A percentile compares a stretch with the other conserved stretches of the same genome.
Conservation (phyloP, 495 filamentous ascomycete species). For the Aspergillus bertholletiae region DNA sequence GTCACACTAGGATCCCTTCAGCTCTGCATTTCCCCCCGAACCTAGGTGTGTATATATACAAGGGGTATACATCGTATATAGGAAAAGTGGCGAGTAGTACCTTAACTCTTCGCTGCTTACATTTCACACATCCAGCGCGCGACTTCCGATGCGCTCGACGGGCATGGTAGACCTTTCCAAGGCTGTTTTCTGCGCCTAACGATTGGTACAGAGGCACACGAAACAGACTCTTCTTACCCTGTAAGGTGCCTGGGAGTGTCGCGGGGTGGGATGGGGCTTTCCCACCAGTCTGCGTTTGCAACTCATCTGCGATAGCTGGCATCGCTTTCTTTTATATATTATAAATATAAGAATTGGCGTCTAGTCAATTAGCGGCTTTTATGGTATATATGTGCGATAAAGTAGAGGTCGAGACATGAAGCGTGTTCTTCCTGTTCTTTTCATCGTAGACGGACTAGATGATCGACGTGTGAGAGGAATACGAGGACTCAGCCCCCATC, state of each 20-base stretch:
- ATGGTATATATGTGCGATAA: too few species aligned
- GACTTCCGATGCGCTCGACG: slow-evolving; percentile 42
- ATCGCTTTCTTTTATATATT: too few species aligned
- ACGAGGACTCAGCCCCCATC: too few species aligned
- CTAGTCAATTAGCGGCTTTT: too few species aligned
- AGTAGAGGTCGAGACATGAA: too few species aligned
- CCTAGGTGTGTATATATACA: background rate
- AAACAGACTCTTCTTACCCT: slow-evolving; percentile 28
- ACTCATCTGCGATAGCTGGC: background rate
- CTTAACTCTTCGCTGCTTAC: slow-evolving; percentile 47
- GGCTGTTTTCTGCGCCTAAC: background rate
- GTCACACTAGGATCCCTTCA: slow-evolving; percentile 35
- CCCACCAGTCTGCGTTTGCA: background rate
- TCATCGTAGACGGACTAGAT: too few species aligned
- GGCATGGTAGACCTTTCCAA: slow-evolving; percentile 24
- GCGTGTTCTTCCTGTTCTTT: too few species aligned
- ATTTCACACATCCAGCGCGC: slow-evolving; percentile 42
- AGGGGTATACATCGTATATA: too few species aligned
- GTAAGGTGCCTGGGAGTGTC: slow-evolving; percentile 9
- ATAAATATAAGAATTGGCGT: too few species aligned
- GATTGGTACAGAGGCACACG: slow-evolving; percentile 20
- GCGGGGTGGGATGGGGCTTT: background rate
- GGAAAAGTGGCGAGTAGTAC: slow-evolving; percentile 22
- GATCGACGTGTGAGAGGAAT: background rate
- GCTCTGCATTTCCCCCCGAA: background rate